Evolutionary conservation across 441 rosid genomes (phyloP), one percentile per base, ranked within the genome.

Genomic region (Dalechampia spathulata): DNA sequence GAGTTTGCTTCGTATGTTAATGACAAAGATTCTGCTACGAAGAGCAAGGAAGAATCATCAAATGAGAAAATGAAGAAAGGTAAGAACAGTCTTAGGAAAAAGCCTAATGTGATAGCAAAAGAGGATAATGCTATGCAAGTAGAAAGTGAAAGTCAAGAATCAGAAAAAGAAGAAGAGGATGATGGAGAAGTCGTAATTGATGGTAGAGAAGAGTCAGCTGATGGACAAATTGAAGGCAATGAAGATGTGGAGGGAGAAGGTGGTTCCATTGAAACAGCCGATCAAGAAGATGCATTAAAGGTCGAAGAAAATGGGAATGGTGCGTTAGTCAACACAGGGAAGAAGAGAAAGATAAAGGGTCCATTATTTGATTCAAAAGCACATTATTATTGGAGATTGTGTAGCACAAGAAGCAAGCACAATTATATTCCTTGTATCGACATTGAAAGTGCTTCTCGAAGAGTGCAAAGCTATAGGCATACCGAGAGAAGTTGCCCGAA

Each of bases 341-440:
- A 81, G 66, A 86, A 83, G 80, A 75, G 68, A 60, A 85, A 86
- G 82, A 55, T 71, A 47, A 92, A 81, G 73, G 97, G 99, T 74
- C 94, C 90, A 0, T 77, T 89, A 15, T 92, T 92, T 62, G 88
- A 92, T 79, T 86, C 96, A 0, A 89, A 86, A 57, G 85, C 82
- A 23, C 88, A 61, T 70, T 89, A 83, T 63, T 78, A 63, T 72
- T 93, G 99, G 99, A 89, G 77, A 65, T 52, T 83, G 59, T 93
- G 99, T 58, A 79, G 70, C 76, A 79, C 87, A 55, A 87, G 83
- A 77, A 89, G 96, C 81, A 93, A 89, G 76, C 85, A 86, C 59
- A 89, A 89, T 73, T 93, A 87, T 72, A 90, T 93, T 75, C 99
- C 99, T 57, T 93, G 97, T 75, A 83, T 89, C 43, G 99, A 93